Conservation (phyloP, 306 rosid species). For the Dalbergia cochinchinensis region DNA sequence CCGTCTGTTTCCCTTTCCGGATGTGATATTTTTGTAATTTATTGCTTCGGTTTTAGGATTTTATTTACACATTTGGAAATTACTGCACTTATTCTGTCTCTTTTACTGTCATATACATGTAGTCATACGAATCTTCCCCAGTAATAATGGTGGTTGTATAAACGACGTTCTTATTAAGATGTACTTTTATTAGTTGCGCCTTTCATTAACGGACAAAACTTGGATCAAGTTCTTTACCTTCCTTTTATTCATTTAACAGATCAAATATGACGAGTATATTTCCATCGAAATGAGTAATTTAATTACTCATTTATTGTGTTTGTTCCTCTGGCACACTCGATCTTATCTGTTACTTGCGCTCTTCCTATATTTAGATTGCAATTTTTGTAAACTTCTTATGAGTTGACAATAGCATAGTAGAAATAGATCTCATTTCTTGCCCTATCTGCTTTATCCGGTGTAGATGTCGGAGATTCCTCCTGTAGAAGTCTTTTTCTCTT, state of each 20-base stretch:
- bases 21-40: conserved; percentile 22
- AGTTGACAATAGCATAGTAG: no score
- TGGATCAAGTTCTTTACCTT: no score
- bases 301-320: not conserved
- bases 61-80: conserved; percentile 2
- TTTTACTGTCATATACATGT: not conserved
- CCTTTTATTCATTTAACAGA: no score
- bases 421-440: no score
- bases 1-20: conserved; percentile 31
- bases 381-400: not conserved
- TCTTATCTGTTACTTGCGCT: not conserved
- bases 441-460: no score
- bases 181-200: conserved; percentile 3
- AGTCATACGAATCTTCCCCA: not conserved
- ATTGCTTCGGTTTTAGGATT: conserved; percentile 18
- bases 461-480: no score
- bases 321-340: not conserved
- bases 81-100: conserved; percentile 20
- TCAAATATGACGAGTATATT: no score
- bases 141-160: not conserved
- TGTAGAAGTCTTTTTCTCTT: no score
- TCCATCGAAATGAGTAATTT: not conserved
- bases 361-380: not conserved
- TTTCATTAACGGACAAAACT: not conserved
- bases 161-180: not conserved